Evolutionary conservation across 164 flowering plant genomes (phyloP).

Genomic region (Saururus chinensis): DNA sequence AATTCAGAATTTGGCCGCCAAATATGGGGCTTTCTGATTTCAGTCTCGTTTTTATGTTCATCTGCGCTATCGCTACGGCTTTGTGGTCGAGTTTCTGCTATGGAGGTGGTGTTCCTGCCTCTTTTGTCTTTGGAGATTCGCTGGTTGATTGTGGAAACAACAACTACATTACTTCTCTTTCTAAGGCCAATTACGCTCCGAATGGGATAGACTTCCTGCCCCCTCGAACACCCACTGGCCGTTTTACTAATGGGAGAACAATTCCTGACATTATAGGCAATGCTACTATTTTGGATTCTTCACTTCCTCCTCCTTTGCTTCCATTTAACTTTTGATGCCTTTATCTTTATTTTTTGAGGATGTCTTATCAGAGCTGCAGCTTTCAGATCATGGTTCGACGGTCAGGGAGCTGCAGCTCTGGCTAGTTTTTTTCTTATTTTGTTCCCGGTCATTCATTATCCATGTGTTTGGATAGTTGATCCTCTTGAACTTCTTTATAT

Average conservation of each 20-base stretch:
- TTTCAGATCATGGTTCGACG: too few species aligned
- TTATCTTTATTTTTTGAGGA: too few species aligned
- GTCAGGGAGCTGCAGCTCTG: too few species aligned
- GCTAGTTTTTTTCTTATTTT: too few species aligned
- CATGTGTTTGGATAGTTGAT: neutral
- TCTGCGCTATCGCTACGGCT: neutral
- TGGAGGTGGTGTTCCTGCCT: slow-evolving; percentile 27
- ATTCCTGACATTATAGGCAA: slow-evolving; percentile 53
- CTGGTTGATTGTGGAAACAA: slow-evolving; percentile 79
- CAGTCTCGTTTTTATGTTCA: neutral
- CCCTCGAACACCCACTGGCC: slow-evolving; percentile 37
- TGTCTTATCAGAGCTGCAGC: too few species aligned
- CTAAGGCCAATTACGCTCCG: slow-evolving; percentile 55
- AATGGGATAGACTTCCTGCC: slow-evolving; percentile 64
- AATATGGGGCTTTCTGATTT: neutral
- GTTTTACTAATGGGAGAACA: slow-evolving; percentile 76
- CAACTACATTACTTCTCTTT: slow-evolving; percentile 52
- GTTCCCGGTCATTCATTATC: too few species aligned
- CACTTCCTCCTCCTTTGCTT: neutral
- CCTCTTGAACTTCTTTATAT: neutral
- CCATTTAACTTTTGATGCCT: too few species aligned
- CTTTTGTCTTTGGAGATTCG: slow-evolving; percentile 74
- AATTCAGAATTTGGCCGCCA: neutral
- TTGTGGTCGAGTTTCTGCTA: slow-evolving; percentile 5
- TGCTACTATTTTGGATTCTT: neutral